A percentile compares a stretch with the other conserved stretches of the same genome.
These are phyloP conservation scores for Halophytophthora batemanensis DNA, from an alignment of 352 stramenopile genomes.

Conservation along the genomic window DNA sequence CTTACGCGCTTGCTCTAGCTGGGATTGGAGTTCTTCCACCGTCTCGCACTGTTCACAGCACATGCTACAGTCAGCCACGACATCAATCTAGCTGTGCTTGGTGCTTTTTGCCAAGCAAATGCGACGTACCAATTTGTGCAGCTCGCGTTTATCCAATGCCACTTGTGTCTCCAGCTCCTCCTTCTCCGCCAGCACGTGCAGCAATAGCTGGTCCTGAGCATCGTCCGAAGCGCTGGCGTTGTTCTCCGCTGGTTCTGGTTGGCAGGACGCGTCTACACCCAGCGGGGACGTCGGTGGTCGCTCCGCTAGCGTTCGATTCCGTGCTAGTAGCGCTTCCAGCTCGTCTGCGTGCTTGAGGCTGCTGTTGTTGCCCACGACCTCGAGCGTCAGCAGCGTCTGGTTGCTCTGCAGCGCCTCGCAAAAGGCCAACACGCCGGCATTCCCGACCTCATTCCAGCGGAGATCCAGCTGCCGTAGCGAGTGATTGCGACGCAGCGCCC, in stretches of 20 bases:
- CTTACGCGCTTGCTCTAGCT: conserved; percentile 42
- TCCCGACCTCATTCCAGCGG: conserved; percentile 81
- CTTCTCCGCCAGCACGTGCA: conserved; percentile 71
- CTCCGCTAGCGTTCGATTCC: conserved; percentile 51
- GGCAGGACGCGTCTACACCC: conserved; percentile 23
- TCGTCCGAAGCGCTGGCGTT: conserved; percentile 9
- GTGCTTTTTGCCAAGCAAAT: not conserved
- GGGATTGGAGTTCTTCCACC: conserved; percentile 47
- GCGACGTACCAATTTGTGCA: conserved; percentile 37
- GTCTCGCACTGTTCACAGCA: conserved; percentile 32
- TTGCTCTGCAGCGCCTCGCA: conserved; percentile 73
- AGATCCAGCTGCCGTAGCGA: conserved; percentile 74
- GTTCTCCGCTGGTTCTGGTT: conserved; percentile 20
- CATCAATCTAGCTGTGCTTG: not conserved
- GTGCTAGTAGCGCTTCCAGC: conserved; percentile 49
- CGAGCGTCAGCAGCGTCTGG: conserved; percentile 49
- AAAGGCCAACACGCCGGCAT: conserved; percentile 67
- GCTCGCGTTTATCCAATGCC: conserved; percentile 37
- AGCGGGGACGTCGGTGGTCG: conserved; percentile 13
- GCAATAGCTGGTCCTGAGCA: conserved; percentile 45
- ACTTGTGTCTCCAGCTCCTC: conserved; percentile 47
- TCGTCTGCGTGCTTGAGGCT: conserved; percentile 67
- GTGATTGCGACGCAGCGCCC: conserved; percentile 51
- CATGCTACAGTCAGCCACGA: not conserved
- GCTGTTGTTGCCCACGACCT: conserved; percentile 78